Conservation (phyloP, 352 stramenopile genomes). For the Globisporangium okanoganense region DNA sequence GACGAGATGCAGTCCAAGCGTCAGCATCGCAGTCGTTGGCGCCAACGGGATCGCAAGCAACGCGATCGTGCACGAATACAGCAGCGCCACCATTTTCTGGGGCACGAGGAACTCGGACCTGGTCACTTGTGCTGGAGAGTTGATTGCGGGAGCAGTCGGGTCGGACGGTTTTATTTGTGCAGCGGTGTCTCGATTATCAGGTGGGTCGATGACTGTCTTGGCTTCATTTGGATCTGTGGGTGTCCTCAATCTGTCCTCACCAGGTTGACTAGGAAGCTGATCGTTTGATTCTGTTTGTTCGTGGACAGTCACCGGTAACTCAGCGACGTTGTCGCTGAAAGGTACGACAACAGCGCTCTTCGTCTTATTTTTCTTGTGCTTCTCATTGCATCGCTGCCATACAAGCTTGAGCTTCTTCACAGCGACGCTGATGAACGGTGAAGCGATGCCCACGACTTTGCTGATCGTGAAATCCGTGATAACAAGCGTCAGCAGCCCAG, state of each 20-base stretch:
- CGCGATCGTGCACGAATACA: constrained; percentile 76
- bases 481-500: constrained; percentile 61
- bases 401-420: constrained; percentile 18
- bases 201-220: not conserved
- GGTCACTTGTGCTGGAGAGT: constrained; percentile 13
- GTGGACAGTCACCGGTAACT: not conserved
- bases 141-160: not conserved
- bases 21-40: constrained; percentile 45
- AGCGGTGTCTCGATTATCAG: not conserved
- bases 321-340: not conserved
- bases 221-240: not conserved
- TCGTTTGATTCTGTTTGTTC: not conserved
- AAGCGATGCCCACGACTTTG: constrained; percentile 46
- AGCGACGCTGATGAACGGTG: constrained; percentile 21
- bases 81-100: constrained; percentile 78
- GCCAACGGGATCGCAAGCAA: constrained; percentile 70
- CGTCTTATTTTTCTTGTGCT: constrained; percentile 15
- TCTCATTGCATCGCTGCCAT: constrained; percentile 15
- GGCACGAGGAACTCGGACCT: constrained; percentile 72
- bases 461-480: constrained; percentile 71
- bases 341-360: constrained; percentile 25
- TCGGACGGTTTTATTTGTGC: too few species aligned
- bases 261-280: not conserved
- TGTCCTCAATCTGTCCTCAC: not conserved
- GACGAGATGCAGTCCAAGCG: constrained; percentile 50